Percentiles rank a stretch among this genome's conserved stretches.
These are phyloP conservation scores for Oryza officinalis DNA, from an alignment of 176 grass and related monocot species.

Conservation along the genomic window DNA sequence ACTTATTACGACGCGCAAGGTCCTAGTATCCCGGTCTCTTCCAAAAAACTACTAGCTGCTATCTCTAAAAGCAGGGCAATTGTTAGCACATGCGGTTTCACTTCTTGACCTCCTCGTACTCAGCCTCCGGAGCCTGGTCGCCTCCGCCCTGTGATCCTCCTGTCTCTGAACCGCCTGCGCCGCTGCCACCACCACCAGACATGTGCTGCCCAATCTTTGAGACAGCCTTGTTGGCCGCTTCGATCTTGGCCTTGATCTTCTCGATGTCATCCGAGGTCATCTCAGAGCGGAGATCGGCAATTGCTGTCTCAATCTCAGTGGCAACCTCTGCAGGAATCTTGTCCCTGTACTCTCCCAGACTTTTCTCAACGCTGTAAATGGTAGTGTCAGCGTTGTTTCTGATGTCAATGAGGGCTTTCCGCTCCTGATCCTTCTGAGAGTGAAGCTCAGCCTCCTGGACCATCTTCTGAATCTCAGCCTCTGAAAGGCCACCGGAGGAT, in stretches of 20 bases:
- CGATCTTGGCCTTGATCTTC: constrained; percentile 43
- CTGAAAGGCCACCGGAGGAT: constrained; percentile 47
- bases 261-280: constrained; percentile 45
- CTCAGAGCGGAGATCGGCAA: constrained; percentile 28
- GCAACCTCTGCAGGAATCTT: constrained; percentile 46
- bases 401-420: constrained; percentile 48
- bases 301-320: constrained; percentile 47
- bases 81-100: constrained; percentile 5
- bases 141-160: constrained; percentile 33
- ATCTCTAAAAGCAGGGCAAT: not conserved
- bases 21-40: constrained; percentile 8
- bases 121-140: constrained; percentile 45
- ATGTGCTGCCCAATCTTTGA: constrained; percentile 48
- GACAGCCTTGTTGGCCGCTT: constrained; percentile 42
- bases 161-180: not conserved
- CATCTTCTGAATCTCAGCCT: constrained; percentile 51
- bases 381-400: constrained; percentile 52
- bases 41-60: constrained; percentile 17
- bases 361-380: constrained; percentile 54
- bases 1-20: constrained; percentile 29
- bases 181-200: constrained; percentile 3
- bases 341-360: constrained; percentile 48
- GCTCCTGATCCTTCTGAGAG: constrained; percentile 51
- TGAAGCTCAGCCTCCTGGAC: constrained; percentile 46
- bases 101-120: constrained; percentile 55